Evolutionary conservation across 805 yeast species (phyloP).

Genomic region (Hanseniaspora vineae): DNA sequence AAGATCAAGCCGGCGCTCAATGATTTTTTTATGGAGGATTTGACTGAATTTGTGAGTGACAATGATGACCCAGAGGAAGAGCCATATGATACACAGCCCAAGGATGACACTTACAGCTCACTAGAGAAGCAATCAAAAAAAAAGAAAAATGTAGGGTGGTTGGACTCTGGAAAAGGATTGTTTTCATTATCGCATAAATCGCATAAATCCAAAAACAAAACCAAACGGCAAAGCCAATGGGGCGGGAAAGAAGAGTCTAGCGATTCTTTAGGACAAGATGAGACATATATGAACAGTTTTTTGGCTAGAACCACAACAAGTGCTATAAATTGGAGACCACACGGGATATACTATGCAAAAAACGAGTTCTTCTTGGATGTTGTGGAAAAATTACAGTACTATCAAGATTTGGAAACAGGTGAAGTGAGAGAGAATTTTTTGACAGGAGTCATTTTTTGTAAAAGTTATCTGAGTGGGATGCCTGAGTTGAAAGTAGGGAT

Average conservation of each 20-base stretch:
- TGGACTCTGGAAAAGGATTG: too few species aligned
- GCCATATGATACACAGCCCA: neutral
- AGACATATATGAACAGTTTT: conserved; percentile 46
- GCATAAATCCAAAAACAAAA: neutral
- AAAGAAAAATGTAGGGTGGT: too few species aligned
- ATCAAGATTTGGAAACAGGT: conserved; percentile 46
- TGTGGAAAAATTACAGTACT: conserved; percentile 57
- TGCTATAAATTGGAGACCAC: conserved; percentile 83
- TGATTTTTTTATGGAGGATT: conserved; percentile 9
- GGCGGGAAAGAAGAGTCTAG: neutral
- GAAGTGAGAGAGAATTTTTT: conserved; percentile 56
- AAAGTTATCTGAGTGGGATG: conserved; percentile 80
- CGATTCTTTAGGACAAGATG: conserved; percentile 9
- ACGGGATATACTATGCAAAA: conserved; percentile 75
- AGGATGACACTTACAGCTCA: neutral
- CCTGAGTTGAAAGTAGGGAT: conserved; percentile 68
- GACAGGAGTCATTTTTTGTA: conserved; percentile 59
- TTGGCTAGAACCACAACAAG: conserved; percentile 67
- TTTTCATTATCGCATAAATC: too few species aligned
- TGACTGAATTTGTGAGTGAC: conserved; percentile 7
- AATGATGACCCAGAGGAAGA: conserved; percentile 3
- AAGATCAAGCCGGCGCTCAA: conserved; percentile 39
- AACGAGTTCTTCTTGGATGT: conserved; percentile 87
- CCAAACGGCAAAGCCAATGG: neutral
- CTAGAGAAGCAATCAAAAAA: too few species aligned